Base-by-base conservation (phyloP, 352 stramenopile genomes). In the Phytophthora melonis region DNA sequence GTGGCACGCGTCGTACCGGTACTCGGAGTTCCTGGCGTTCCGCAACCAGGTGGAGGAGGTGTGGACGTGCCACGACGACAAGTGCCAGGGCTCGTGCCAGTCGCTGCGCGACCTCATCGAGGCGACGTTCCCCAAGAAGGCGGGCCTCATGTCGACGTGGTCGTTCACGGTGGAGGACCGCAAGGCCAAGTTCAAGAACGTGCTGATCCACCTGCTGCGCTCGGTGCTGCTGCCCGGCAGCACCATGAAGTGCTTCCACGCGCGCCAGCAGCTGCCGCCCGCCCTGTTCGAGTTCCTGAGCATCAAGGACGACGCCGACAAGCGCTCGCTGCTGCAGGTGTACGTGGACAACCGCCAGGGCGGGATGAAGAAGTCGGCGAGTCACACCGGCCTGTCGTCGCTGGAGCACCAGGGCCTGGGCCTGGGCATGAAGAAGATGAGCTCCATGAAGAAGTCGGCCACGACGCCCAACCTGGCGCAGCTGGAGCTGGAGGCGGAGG, bases 21-120 rank as follows among this genome's bases (percentile, higher is more conserved):
- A 88, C 81, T 91, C 81, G 36, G 82, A 91, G 75, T 90, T 93
- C 59, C 70, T 81, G 63, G 75, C 80, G 11, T 89, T 93, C 74
- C 86, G 85, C 63, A 79, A 69, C 74, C 75, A 85, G 55, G 71
- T 93, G 52, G 77, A 87, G 21, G 77, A 91, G 55, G 65, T 85
- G 39, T 81, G 78, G 78, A 92, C 86, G 27, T 93, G 86, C 67
- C 72, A 84, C 65, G 76, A 75, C 39, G 30, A 63, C 53, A 91
- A 89, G 77, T 92, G 86, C 77, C 75, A 63, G 23, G 84, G 84
- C 30, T 90, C 86, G 39, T 92, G 84, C 68, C 75, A 93, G 58
- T 87, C 86, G n/a, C 85, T 93, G 47, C 86, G 84, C 18, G 82
- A 93, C 67, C 88, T 87, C 63, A 54, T 91, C 14, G 62, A 75